phyloP scores from a whole-genome alignment of 208 protist species.

The Novymonas esmeraldas region DNA sequence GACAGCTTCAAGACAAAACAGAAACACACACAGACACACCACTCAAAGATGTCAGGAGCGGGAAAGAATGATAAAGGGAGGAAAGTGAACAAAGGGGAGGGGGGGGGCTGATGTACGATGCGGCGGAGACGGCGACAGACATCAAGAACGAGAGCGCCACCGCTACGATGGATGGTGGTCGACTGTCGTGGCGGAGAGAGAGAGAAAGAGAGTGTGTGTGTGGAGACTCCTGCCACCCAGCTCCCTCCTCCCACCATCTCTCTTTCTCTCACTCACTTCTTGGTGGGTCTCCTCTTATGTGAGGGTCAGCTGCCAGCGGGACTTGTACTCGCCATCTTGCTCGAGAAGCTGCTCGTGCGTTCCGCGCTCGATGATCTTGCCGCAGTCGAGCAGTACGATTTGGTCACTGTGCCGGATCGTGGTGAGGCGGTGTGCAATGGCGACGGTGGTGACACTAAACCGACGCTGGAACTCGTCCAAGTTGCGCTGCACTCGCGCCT shows the following conservation, averaged over 20 bases:
- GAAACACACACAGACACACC: neutral
- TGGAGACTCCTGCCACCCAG: too few relatives aligned
- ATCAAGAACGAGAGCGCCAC: neutral
- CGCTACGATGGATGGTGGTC: neutral
- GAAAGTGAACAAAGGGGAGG: neutral
- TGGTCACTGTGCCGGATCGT: conserved; percentile 78
- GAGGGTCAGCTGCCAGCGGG: conserved; percentile 64
- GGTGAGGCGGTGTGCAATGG: conserved; percentile 85
- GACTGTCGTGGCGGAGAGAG: neutral
- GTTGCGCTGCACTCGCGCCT: conserved; percentile 67
- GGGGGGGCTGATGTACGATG: too few relatives aligned
- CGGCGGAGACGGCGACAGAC: neutral
- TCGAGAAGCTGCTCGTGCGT: conserved; percentile 81
- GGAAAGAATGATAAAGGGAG: neutral
- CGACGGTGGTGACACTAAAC: conserved; percentile 62
- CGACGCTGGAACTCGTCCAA: conserved; percentile 54
- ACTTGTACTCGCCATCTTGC: conserved; percentile 65
- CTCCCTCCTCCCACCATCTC: too few relatives aligned
- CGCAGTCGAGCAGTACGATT: conserved; percentile 73
- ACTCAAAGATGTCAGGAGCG: neutral
- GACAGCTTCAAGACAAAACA: neutral
- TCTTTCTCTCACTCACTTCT: too few relatives aligned
- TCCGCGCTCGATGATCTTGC: conserved; percentile 75
- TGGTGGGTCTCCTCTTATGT: conserved; percentile 1
- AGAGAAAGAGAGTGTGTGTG: conserved; percentile 6